Conservation (phyloP, 2,329 filamentous ascomycete genomes). For the Fonsecaea monophora region DNA sequence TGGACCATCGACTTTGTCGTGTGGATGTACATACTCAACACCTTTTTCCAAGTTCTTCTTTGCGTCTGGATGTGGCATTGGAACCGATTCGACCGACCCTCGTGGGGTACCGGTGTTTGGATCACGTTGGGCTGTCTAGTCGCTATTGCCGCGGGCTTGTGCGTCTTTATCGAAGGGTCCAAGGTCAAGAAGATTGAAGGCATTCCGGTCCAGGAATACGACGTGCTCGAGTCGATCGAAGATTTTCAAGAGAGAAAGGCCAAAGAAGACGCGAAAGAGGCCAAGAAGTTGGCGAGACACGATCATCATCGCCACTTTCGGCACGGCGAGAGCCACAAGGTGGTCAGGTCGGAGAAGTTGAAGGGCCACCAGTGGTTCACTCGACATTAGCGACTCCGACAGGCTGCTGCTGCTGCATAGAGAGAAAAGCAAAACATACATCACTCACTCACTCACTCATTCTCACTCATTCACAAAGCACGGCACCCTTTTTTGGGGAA, state of each 20-base stretch:
- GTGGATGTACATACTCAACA: conserved; percentile 80
- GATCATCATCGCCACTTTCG: conserved; percentile 27
- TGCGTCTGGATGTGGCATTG: conserved; percentile 84
- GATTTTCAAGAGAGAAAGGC: conserved; percentile 36
- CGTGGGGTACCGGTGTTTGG: conserved; percentile 80
- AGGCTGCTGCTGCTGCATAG: not conserved
- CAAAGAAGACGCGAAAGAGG: conserved; percentile 37
- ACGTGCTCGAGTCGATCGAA: conserved; percentile 47
- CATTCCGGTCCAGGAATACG: conserved; percentile 66
- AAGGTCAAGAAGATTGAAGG: conserved; percentile 75
- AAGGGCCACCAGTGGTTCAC: conserved; percentile 39
- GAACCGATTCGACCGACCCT: conserved; percentile 74
- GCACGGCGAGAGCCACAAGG: conserved; percentile 20
- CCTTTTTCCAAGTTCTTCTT: conserved; percentile 74
- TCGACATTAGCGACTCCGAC: conserved; percentile 21
- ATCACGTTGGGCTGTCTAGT: conserved; percentile 75
- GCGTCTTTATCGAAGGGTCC: conserved; percentile 75
- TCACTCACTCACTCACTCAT: too few relatives aligned
- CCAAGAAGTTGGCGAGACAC: conserved; percentile 31
- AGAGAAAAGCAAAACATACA: too few relatives aligned
- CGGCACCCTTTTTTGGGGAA: too few relatives aligned
- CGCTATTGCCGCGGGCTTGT: conserved; percentile 70
- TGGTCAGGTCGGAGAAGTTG: conserved; percentile 34
- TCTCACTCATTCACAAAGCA: too few relatives aligned
- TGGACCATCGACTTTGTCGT: conserved; percentile 84